Conservation (phyloP, 345 rosid genomes). For the Citrus inodora region DNA sequence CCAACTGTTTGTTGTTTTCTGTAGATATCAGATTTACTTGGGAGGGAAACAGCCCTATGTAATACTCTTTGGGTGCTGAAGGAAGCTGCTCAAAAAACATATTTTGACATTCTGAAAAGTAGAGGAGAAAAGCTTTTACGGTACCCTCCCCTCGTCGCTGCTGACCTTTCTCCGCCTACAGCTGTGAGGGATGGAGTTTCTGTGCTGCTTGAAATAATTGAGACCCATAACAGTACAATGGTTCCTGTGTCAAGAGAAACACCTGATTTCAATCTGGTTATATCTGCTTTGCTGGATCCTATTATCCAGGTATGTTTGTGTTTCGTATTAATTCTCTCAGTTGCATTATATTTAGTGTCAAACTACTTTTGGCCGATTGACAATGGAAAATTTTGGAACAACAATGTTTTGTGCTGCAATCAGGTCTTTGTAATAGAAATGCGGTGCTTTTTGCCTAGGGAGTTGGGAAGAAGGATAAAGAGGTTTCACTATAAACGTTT, state of each 20-base stretch:
- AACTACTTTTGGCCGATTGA: neutral
- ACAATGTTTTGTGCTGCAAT: neutral
- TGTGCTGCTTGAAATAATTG: conserved; percentile 85
- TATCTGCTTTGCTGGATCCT: conserved; percentile 89
- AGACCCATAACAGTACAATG: conserved; percentile 81
- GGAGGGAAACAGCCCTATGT: conserved; percentile 80
- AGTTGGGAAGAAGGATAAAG: neutral
- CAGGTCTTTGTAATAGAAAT: neutral
- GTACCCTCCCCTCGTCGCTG: conserved; percentile 92
- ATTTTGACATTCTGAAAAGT: conserved; percentile 83
- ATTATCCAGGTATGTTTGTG: conserved; percentile 68
- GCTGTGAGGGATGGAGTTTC: conserved; percentile 94
- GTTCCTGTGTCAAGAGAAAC: conserved; percentile 63
- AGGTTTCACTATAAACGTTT: neutral
- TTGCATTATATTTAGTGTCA: neutral
- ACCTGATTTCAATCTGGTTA: conserved; percentile 71
- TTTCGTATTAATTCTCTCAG: neutral
- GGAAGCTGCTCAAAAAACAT: conserved; percentile 92
- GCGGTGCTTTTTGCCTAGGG: neutral
- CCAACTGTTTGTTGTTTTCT: conserved; percentile 6
- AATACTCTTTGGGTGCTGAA: conserved; percentile 81
- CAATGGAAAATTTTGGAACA: neutral
- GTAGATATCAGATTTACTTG: conserved; percentile 91
- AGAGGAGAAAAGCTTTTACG: conserved; percentile 93
- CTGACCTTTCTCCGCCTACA: conserved; percentile 92